phyloP scores from a whole-genome alignment of 2,329 filamentous ascomycete genomes.

The Beauveria bassiana region DNA sequence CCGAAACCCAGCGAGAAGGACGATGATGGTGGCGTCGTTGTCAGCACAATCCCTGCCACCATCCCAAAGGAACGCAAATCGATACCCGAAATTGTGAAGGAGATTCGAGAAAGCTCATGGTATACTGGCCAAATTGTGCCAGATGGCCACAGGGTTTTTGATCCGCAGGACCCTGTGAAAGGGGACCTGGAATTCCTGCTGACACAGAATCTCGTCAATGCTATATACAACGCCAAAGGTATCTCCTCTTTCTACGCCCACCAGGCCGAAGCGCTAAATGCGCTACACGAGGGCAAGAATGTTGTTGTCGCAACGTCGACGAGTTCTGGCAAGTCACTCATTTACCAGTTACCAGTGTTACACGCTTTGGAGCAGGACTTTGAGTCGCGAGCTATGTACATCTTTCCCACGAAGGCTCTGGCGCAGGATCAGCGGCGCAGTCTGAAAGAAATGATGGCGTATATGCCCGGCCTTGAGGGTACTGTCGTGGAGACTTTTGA shows the following conservation, averaged over 20 bases:
- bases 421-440: slow-evolving; percentile 91
- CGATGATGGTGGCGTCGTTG: slow-evolving; percentile 22
- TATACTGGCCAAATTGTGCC: slow-evolving; percentile 91
- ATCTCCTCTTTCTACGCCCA: slow-evolving; percentile 86
- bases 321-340: slow-evolving; percentile 94
- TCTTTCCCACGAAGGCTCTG: slow-evolving; percentile 94
- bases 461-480: slow-evolving; percentile 69
- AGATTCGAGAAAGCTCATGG: slow-evolving; percentile 77
- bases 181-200: slow-evolving; percentile 79
- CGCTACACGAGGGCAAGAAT: slow-evolving; percentile 70
- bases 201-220: slow-evolving; percentile 90
- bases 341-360: slow-evolving; percentile 90
- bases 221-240: slow-evolving; percentile 81
- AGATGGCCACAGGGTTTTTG: slow-evolving; percentile 85
- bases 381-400: slow-evolving; percentile 84
- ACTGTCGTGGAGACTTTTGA: slow-evolving; percentile 88
- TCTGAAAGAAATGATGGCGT: slow-evolving; percentile 74
- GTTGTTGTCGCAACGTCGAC: slow-evolving; percentile 94
- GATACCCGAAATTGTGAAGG: slow-evolving; percentile 76
- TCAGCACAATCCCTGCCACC: slow-evolving; percentile 50
- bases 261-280: slow-evolving; percentile 89
- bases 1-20: slow-evolving; percentile 48
- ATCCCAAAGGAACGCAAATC: slow-evolving; percentile 75
- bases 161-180: slow-evolving; percentile 72
- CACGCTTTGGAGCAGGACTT: slow-evolving; percentile 74